Base-by-base conservation (phyloP, 306 rosid genomes). In the Arachis hypogaea region DNA sequence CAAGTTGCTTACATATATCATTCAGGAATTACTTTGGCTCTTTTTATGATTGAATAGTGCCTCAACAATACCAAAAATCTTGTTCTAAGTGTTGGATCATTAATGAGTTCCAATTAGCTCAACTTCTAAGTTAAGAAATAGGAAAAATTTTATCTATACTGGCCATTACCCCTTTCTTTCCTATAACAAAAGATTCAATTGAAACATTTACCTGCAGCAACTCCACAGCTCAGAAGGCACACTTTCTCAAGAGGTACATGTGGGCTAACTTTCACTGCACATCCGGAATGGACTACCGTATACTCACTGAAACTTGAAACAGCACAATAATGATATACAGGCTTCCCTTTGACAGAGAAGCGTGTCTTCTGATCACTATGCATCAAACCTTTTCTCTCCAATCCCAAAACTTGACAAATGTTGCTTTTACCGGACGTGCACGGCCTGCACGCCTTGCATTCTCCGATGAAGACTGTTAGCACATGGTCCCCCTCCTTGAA, bases 271-370 rank as follows among this genome's bases (percentile, higher is more conserved):
- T 86, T 92, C 73, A 94, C 99, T 11, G 96, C 97, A 87, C 99
- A 94, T 69, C 99, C 99, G 8, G 95, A 88, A 83, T 94, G 96
- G 75, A 94, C 95, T 38, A 88, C 97, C 12, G 88, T 89, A 40
- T 94, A 94, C 72, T 91, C 96, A 49, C 97, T 91, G 86, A 94
- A 94, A 84, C 98, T 94, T 66, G 98, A 94, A 78, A 94, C 97
- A 2, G 90, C 98, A 77, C 97, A 94, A 83, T 91, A 94, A 73
- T 94, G 98, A 79, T 86, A 94, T 66, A 94, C 11, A 11, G 96
- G 96, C 72, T 84, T 84, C 74, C 97, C 96, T 70, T 88, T 89
- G 72, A 91, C 44, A n/a, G 88, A 82, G 82, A 94, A 94, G 61
- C 98, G 89, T 1, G 98, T 94, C 83, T 77, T 88, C 78, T 88